Evolutionary conservation across 2,329 filamentous ascomycete genomes (phyloP).

Genomic region (Catunica adiposa): DNA sequence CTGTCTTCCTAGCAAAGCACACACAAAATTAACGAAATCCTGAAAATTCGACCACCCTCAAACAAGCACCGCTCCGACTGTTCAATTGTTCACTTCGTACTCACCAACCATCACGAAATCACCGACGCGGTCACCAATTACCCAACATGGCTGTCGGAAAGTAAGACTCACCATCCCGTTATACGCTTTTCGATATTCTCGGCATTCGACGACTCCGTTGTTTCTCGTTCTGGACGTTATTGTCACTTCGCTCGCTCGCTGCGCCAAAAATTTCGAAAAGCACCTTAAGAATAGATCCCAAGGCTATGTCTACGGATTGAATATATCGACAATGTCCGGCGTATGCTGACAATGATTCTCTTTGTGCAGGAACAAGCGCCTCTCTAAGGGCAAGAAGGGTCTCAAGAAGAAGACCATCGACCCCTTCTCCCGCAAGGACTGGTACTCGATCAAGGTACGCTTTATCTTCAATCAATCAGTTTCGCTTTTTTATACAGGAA

Average conservation of each 20-base stretch:
- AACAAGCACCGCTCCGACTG: slow-evolving; percentile 12
- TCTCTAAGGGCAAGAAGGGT: slow-evolving; percentile 99
- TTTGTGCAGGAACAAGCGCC: slow-evolving; percentile 88
- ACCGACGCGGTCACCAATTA: slow-evolving; percentile 29
- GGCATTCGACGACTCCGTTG: neutral
- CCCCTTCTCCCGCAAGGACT: slow-evolving; percentile 97
- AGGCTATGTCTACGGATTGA: neutral
- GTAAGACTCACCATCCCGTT: slow-evolving; percentile 24
- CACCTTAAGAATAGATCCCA: neutral
- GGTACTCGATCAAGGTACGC: slow-evolving; percentile 87
- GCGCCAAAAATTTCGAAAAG: neutral
- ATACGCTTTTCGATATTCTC: slow-evolving; percentile 4
- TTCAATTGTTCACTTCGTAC: slow-evolving; percentile 14
- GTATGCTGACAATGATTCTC: slow-evolving; percentile 17
- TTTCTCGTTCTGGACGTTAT: neutral
- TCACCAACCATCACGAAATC: slow-evolving; percentile 26
- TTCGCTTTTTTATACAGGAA: neutral
- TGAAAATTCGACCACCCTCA: slow-evolving; percentile 15
- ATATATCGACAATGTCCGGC: neutral
- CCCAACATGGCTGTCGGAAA: slow-evolving; percentile 46
- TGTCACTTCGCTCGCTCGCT: too few relatives aligned
- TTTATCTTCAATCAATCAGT: neutral
- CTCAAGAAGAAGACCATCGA: slow-evolving; percentile 98
- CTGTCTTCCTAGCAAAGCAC: slow-evolving; percentile 10
- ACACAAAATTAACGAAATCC: slow-evolving; percentile 14